A percentile compares a stretch with the other conserved stretches of the same genome.
These are phyloP conservation scores for Lichenothelia convexa DNA, from an alignment of 495 filamentous ascomycete species.

Conservation along the genomic window DNA sequence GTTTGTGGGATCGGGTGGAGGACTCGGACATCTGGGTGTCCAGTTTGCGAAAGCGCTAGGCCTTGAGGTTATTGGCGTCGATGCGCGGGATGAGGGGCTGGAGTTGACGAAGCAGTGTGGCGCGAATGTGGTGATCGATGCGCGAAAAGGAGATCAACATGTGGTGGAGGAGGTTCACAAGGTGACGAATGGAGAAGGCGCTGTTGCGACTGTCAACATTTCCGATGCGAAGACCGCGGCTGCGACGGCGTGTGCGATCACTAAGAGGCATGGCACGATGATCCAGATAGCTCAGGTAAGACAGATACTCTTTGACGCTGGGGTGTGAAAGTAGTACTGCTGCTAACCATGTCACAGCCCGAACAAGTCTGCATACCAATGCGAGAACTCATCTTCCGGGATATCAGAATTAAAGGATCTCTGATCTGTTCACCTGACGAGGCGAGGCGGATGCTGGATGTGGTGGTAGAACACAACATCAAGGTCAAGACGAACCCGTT, in stretches of 20 bases:
- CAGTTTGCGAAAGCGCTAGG: slow-evolving; percentile 38
- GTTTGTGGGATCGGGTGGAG: slow-evolving; percentile 38
- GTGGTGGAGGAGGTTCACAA: slow-evolving; percentile 27
- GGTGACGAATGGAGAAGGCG: slow-evolving; percentile 29
- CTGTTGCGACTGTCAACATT: slow-evolving; percentile 28
- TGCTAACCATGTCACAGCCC: slow-evolving; percentile 11
- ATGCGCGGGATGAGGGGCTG: slow-evolving; percentile 36
- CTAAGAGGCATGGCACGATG: slow-evolving; percentile 34
- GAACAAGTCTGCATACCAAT: slow-evolving; percentile 31
- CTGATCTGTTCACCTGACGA: slow-evolving; percentile 29
- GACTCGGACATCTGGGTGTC: slow-evolving; percentile 35
- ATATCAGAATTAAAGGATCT: slow-evolving; percentile 31
- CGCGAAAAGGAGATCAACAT: slow-evolving; percentile 24
- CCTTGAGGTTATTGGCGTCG: slow-evolving; percentile 33
- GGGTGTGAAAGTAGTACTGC: neutral
- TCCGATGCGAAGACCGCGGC: slow-evolving; percentile 27
- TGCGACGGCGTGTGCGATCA: slow-evolving; percentile 30
- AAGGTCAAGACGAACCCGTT: slow-evolving; percentile 32
- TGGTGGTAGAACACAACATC: slow-evolving; percentile 32
- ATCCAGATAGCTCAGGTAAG: slow-evolving; percentile 36
- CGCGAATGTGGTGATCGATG: slow-evolving; percentile 34
- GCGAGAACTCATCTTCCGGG: slow-evolving; percentile 33
- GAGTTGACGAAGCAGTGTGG: slow-evolving; percentile 25
- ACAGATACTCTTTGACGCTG: neutral
- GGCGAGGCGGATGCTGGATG: slow-evolving; percentile 30